Percentiles rank a stretch among this genome's conserved stretches.
These are phyloP conservation scores for Leptographium lundbergii DNA, from an alignment of 2,329 filamentous ascomycete genomes.

Conservation along the genomic window DNA sequence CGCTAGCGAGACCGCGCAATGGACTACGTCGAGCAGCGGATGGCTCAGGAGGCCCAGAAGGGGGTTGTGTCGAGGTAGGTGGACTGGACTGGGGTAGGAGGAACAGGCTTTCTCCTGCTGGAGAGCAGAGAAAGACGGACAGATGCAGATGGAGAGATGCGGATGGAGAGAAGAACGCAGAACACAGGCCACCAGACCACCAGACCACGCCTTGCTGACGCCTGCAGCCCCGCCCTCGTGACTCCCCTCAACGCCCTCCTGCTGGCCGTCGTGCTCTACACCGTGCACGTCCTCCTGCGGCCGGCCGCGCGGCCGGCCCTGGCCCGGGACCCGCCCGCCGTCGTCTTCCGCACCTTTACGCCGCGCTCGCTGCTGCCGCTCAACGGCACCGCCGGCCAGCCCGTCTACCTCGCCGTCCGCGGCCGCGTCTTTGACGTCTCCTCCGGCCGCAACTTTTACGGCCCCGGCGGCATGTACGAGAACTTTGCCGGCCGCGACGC, in stretches of 20 bases:
- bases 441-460: slow-evolving; percentile 84
- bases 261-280: slow-evolving; percentile 41
- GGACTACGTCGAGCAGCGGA: slow-evolving; percentile 46
- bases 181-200: no score
- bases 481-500: slow-evolving; percentile 95
- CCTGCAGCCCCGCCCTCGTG: slow-evolving; percentile 29
- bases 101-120: no score
- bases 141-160: no score
- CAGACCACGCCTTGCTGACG: neutral
- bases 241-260: slow-evolving; percentile 54
- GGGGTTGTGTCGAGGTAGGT: slow-evolving; percentile 11
- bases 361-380: slow-evolving; percentile 72
- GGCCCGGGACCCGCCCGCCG: slow-evolving; percentile 40
- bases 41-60: slow-evolving; percentile 39
- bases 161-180: no score
- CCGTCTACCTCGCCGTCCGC: slow-evolving; percentile 84
- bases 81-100: no score
- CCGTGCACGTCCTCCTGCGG: slow-evolving; percentile 41
- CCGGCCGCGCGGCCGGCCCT: slow-evolving; percentile 33
- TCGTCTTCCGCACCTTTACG: slow-evolving; percentile 58
- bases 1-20: no score
- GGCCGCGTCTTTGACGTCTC: slow-evolving; percentile 87
- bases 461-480: slow-evolving; percentile 84
- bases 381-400: slow-evolving; percentile 61
- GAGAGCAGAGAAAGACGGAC: neutral